Conservation (phyloP, 495 filamentous ascomycete species). For the Daldinia concentrica region DNA sequence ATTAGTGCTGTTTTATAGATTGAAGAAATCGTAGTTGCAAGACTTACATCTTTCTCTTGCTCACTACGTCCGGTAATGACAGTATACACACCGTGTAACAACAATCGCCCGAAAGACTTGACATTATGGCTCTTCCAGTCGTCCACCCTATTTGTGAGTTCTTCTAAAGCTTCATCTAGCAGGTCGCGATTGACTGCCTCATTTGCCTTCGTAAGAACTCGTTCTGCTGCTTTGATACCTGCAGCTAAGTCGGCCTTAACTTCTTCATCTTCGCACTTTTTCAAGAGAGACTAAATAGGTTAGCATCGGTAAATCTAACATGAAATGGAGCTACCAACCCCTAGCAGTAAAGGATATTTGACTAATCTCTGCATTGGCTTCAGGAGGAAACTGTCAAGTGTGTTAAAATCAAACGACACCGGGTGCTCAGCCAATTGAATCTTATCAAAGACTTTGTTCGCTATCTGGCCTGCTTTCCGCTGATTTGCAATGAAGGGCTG, state of each 20-base stretch:
- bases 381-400: constrained; percentile 86
- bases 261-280: constrained; percentile 77
- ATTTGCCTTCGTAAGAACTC: constrained; percentile 83
- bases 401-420: constrained; percentile 67
- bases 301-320: background rate
- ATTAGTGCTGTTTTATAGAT: constrained; percentile 28
- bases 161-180: constrained; percentile 77
- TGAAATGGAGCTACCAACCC: constrained; percentile 61
- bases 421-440: constrained; percentile 62
- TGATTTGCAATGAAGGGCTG: constrained; percentile 98
- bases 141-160: constrained; percentile 85
- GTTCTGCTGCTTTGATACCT: constrained; percentile 79
- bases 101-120: constrained; percentile 86
- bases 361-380: constrained; percentile 96
- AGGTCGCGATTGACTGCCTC: constrained; percentile 89
- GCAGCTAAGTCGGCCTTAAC: constrained; percentile 72
- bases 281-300: constrained; percentile 75
- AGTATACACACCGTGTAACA: constrained; percentile 91
- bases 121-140: constrained; percentile 96
- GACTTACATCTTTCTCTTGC: constrained; percentile 82
- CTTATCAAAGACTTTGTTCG: constrained; percentile 70
- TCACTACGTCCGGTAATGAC: constrained; percentile 90
- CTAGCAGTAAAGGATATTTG: constrained; percentile 91
- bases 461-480: constrained; percentile 70
- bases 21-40: constrained; percentile 10